Base-by-base conservation (phyloP, 164 flowering plant genomes). In the Protea cynaroides region DNA sequence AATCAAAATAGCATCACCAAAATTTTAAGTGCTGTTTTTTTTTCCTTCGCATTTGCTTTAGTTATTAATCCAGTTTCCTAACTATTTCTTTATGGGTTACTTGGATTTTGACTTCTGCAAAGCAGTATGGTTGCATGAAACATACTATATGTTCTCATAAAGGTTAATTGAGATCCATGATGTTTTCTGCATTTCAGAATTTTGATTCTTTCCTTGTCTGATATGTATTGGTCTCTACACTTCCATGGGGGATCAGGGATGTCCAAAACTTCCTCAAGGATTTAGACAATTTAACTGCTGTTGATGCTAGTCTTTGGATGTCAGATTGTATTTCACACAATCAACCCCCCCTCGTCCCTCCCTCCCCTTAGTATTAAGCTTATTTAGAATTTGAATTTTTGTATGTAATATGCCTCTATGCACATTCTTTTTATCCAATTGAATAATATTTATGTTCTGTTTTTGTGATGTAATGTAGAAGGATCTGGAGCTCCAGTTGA, bases 401-500 rank as follows among this genome's bases (percentile, higher is more conserved):
- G 5, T 29, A 29, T 29, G 34, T 5, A 29, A 47, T 62, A 14
- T 23, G 3, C 14, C 34, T 51, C 7, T 34, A 34, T n/a, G 12
- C 25, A 55, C n/a, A 21, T n/a, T 63, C 7, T 38, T 21, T 7
- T 37, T 59, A 11, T 29, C 34, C 5, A 29, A 29, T 51, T 34
- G 38, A 25, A 44, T 58, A 44, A 34, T 38, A n/a, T 24, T 8
- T 11, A 7, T 62, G 37, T 18, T 23, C 9, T 55, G 17, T 51
- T 44, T 47, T 61, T 59, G 64, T 23, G 64, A n/a, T 65, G 64
- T 14, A 43, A 53, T 74, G 53, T 61, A 84, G 89, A 74, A 67
- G 81, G 58, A 50, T 67, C 80, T 46, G 76, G 58, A 54, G 73
- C 43, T 38, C 65, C 72, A 17, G 69, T 56, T 68, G 70, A 68